These are phyloP conservation scores for Diplodia mutila DNA, from an alignment of 2,329 filamentous ascomycete genomes.

Conservation along the genomic window DNA sequence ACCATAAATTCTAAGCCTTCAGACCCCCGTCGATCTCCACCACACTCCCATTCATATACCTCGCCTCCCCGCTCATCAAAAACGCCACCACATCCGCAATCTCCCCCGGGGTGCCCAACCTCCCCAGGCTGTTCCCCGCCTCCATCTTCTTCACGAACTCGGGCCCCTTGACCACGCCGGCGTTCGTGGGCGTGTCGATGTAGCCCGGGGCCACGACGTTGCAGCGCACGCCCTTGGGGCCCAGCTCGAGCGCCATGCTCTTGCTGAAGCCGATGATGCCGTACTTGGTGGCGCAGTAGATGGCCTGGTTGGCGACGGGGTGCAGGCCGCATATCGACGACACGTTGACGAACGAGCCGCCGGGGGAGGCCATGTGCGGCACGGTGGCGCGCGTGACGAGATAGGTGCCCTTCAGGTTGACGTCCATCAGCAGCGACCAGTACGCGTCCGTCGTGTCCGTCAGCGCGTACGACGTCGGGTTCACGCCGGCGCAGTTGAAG, in stretches of 20 bases:
- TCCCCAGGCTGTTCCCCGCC: constrained; percentile 46
- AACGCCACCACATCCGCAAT: constrained; percentile 56
- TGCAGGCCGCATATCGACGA: constrained; percentile 97
- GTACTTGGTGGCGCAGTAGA: constrained; percentile 74
- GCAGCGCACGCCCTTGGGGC: constrained; percentile 17
- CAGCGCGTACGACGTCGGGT: constrained; percentile 87
- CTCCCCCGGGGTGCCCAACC: constrained; percentile 52
- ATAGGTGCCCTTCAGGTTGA: constrained; percentile 93
- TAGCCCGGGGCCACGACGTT: constrained; percentile 39
- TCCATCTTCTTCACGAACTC: constrained; percentile 48
- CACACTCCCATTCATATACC: constrained; percentile 54
- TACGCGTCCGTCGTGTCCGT: constrained; percentile 93
- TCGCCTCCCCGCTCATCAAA: constrained; percentile 50
- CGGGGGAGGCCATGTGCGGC: constrained; percentile 98
- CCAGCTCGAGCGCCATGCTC: constrained; percentile 25
- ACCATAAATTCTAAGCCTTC: constrained; percentile 20
- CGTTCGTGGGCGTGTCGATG: constrained; percentile 55
- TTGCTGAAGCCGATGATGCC: constrained; percentile 91
- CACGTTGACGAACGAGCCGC: constrained; percentile 94
- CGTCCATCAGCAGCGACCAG: constrained; percentile 90
- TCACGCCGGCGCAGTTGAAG: constrained; percentile 97
- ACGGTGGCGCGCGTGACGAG: constrained; percentile 96
- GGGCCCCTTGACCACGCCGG: constrained; percentile 53
- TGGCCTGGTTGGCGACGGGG: constrained; percentile 97
- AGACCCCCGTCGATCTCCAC: constrained; percentile 53